Percentiles rank a stretch among this genome's conserved stretches.
Conservation (phyloP, 1,284 basidiomycete species). For the Tylopilus sp. region DNA sequence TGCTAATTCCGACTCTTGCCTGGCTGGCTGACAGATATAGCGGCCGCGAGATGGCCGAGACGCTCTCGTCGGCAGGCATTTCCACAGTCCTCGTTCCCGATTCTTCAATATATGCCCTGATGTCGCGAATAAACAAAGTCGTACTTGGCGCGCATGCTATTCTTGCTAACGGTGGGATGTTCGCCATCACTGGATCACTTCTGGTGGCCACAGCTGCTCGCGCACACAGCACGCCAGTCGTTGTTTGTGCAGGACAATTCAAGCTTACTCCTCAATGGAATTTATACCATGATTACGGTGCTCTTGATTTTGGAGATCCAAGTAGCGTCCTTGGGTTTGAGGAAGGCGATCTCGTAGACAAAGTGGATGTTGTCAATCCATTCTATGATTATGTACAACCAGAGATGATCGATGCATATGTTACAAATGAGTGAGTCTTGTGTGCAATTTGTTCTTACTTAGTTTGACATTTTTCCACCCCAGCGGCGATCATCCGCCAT, state of each 20-base stretch:
- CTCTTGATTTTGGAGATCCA: constrained; percentile 85
- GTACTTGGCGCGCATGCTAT: constrained; percentile 91
- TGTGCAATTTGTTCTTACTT: constrained; percentile 5
- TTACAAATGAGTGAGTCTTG: constrained; percentile 87
- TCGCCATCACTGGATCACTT: constrained; percentile 81
- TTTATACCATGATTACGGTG: constrained; percentile 80
- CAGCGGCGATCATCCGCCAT: constrained; percentile 88
- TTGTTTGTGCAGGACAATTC: constrained; percentile 93
- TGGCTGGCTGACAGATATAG: constrained; percentile 53
- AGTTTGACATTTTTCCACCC: constrained; percentile 8
- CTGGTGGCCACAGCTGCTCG: constrained; percentile 86
- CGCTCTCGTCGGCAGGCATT: constrained; percentile 74
- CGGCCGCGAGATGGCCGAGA: constrained; percentile 81
- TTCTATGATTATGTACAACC: constrained; percentile 94
- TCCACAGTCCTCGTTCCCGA: constrained; percentile 95
- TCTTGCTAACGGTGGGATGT: constrained; percentile 93
- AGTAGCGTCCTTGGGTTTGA: constrained; percentile 79
- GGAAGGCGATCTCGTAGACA: constrained; percentile 69
- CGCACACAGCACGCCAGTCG: constrained; percentile 87
- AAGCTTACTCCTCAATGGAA: constrained; percentile 95
- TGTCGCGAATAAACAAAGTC: constrained; percentile 96
- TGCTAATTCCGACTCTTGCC: constrained; percentile 2
- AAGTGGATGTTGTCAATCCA: constrained; percentile 87
- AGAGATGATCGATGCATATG: constrained; percentile 88
- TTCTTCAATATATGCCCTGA: constrained; percentile 89